phyloP scores from a whole-genome alignment of 306 rosid species.

The Dicorynia guianensis region DNA sequence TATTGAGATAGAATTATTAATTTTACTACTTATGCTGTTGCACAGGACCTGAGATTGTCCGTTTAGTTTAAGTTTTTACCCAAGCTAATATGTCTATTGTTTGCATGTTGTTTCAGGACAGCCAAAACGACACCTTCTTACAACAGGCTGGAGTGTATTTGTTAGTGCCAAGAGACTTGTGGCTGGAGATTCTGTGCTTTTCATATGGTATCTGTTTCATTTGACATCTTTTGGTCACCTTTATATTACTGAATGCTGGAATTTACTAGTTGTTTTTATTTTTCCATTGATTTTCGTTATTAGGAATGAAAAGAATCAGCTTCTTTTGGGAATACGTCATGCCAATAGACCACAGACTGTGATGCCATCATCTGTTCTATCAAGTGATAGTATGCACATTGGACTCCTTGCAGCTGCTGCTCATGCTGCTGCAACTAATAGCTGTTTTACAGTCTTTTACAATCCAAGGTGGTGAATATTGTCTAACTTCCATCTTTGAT shows the following conservation, averaged over 20 bases:
- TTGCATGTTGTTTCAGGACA: slow-evolving; percentile 71
- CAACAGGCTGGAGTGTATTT: slow-evolving; percentile 93
- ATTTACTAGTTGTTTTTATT: slow-evolving; percentile 21
- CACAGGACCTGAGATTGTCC: not conserved
- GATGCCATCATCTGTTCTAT: slow-evolving; percentile 86
- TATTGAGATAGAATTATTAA: not conserved
- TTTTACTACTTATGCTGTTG: not conserved
- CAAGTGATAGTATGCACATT: slow-evolving; percentile 93
- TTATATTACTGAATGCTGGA: slow-evolving; percentile 28
- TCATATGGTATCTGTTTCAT: slow-evolving; percentile 67
- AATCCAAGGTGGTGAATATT: slow-evolving; percentile 75
- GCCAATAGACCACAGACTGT: slow-evolving; percentile 82
- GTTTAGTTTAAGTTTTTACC: not conserved
- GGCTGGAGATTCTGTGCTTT: slow-evolving; percentile 93
- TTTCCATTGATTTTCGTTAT: slow-evolving; percentile 7
- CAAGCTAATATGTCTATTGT: slow-evolving; percentile 35
- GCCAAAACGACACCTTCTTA: slow-evolving; percentile 94
- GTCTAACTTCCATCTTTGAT: slow-evolving; percentile 15
- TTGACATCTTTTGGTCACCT: slow-evolving; percentile 5
- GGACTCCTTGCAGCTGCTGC: slow-evolving; percentile 98
- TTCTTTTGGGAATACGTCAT: slow-evolving; percentile 85
- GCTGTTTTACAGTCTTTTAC: slow-evolving; percentile 87
- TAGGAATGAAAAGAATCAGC: slow-evolving; percentile 94
- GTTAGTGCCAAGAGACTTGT: slow-evolving; percentile 95
- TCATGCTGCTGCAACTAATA: slow-evolving; percentile 89